phyloP scores from a whole-genome alignment of 2,329 filamentous ascomycete species.

The Scleromitrula shiraiana region DNA sequence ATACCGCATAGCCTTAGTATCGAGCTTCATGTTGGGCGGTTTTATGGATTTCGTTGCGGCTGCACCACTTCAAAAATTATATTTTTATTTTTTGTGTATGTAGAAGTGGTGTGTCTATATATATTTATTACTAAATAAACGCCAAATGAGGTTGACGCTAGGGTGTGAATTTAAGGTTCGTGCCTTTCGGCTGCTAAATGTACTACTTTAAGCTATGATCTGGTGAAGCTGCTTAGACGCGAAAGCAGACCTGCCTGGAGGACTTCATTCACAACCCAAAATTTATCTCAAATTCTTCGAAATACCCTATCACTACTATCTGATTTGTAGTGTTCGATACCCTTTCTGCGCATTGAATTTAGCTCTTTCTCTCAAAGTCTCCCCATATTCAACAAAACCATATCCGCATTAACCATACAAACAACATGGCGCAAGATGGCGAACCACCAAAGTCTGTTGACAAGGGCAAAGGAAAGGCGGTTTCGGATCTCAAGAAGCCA shows the following conservation, averaged over 20 bases:
- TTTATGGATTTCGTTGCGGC: neutral
- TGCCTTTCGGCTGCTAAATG: conserved; percentile 4
- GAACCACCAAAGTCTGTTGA: conserved; percentile 76
- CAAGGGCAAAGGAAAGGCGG: conserved; percentile 94
- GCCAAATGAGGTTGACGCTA: too few relatives aligned
- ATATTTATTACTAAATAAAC: neutral
- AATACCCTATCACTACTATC: conserved; percentile 11
- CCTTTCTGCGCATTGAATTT: conserved; percentile 4
- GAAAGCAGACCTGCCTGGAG: conserved; percentile 12
- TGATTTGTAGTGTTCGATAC: conserved; percentile 1
- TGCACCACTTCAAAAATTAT: neutral
- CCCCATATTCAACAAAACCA: conserved; percentile 1
- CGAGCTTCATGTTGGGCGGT: conserved; percentile 68
- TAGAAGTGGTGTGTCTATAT: neutral
- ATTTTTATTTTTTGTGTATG: conserved; percentile 3
- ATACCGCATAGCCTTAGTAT: conserved; percentile 89
- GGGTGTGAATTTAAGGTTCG: conserved; percentile 7
- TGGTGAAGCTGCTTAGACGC: conserved; percentile 12
- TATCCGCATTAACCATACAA: conserved; percentile 15
- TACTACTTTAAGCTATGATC: conserved; percentile 9
- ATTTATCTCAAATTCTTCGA: conserved; percentile 26
- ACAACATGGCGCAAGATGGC: conserved; percentile 85
- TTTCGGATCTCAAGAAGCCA: conserved; percentile 51
- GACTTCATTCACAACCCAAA: conserved; percentile 18
- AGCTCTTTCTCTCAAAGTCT: conserved; percentile 1